These are phyloP conservation scores for Lasiosphaeriaceae sp. DNA, from an alignment of 495 filamentous ascomycete genomes.

Conservation along the genomic window DNA sequence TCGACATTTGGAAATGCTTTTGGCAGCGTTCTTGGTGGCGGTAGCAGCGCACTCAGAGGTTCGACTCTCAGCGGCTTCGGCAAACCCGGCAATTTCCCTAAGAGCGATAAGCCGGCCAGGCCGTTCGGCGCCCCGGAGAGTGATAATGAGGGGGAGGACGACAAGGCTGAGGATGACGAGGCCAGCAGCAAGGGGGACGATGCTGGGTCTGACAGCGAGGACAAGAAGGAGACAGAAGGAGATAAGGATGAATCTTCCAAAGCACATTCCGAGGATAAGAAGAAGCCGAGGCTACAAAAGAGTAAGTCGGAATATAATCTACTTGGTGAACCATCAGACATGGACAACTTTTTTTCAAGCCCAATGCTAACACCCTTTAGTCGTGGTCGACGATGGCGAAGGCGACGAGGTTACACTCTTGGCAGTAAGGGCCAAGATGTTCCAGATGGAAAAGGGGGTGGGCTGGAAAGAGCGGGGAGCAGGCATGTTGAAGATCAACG, in stretches of 20 bases:
- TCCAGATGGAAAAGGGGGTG: constrained; percentile 60
- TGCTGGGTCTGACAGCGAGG: constrained; percentile 38
- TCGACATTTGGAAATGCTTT: constrained; percentile 40
- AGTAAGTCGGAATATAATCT: constrained; percentile 47
- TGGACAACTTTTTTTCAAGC: no score
- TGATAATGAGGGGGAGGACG: constrained; percentile 52
- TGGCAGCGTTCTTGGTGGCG: constrained; percentile 13
- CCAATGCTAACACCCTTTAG: constrained; percentile 28
- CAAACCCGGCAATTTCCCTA: constrained; percentile 54
- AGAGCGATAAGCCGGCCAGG: constrained; percentile 56
- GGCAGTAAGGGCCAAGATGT: constrained; percentile 70
- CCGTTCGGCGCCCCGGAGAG: constrained; percentile 68
- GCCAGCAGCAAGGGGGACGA: constrained; percentile 21
- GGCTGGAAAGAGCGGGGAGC: constrained; percentile 82
- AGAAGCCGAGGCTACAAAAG: constrained; percentile 60
- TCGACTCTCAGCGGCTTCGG: constrained; percentile 64
- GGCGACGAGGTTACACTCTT: constrained; percentile 69
- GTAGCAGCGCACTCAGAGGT: constrained; percentile 41
- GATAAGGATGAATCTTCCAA: constrained; percentile 42
- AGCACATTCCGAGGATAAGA: constrained; percentile 56
- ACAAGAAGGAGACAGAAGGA: constrained; percentile 41
- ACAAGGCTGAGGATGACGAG: constrained; percentile 43
- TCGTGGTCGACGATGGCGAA: constrained; percentile 60
- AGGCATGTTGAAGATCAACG: constrained; percentile 81
- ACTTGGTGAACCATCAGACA: no score